A percentile compares a stretch with the other conserved stretches of the same genome.
Evolutionary conservation across 2,329 filamentous ascomycete genomes (phyloP).

Genomic region (Aspergillus calidoustus): DNA sequence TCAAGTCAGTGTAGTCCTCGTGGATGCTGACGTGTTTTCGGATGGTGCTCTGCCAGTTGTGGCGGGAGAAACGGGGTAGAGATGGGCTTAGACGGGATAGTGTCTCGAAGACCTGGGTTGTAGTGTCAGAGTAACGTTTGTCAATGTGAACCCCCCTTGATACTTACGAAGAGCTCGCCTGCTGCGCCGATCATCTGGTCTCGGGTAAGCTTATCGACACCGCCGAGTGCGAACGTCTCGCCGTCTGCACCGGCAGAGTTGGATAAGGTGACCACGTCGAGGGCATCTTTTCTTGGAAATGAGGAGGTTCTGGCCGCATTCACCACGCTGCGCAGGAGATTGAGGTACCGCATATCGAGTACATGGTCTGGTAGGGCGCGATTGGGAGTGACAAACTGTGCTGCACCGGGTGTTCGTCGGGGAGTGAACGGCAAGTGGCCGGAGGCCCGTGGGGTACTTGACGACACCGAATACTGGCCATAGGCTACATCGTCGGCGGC

Average conservation of each 20-base stretch:
- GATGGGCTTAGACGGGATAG: conserved; percentile 8
- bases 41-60: conserved; percentile 58
- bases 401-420: too few species aligned
- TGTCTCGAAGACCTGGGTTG: conserved; percentile 17
- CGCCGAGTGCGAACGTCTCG: conserved; percentile 5
- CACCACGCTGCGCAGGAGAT: conserved; percentile 9
- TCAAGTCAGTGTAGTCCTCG: conserved; percentile 47
- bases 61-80: conserved; percentile 36
- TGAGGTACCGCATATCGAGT: conserved; percentile 1
- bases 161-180: conserved; percentile 20
- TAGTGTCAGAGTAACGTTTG: too few species aligned
- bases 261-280: conserved; percentile 5
- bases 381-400: too few species aligned
- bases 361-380: too few species aligned
- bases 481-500: too few species aligned
- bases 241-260: background rate
- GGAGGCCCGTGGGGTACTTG: too few species aligned
- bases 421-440: too few species aligned
- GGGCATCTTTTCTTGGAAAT: conserved; percentile 4
- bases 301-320: conserved; percentile 1
- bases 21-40: conserved; percentile 46
- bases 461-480: too few species aligned
- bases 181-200: conserved; percentile 16
- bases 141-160: too few species aligned
- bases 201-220: conserved; percentile 11